Evolutionary conservation across 108 stramenopile genomes (phyloP), one percentile per base, ranked within the genome.

Genomic region (Cylindrotheca fusiformis): DNA sequence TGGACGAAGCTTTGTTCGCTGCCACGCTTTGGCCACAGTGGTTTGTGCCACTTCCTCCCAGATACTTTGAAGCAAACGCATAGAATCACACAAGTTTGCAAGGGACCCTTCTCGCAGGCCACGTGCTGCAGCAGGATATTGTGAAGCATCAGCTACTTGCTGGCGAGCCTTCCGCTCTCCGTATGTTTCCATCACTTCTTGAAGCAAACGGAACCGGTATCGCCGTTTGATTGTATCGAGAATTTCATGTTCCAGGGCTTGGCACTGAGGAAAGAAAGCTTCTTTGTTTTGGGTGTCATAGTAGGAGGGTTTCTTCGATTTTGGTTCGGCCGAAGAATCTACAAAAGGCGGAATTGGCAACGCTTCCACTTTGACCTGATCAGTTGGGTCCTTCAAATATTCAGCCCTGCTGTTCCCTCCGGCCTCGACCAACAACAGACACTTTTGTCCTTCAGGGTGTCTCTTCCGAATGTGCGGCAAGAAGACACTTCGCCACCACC

Each of bases 161-260:
- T 55, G 65, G 10, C 65, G 54, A 8, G 49, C 20, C 20, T 23
- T 48, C 4, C 65, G 65, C n/a, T 67, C 65, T 18, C 49, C 55
- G 49, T 48, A 67, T 0, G 55, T 46, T n/a, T 67, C 55, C 65
- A 67, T 67, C 19, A 67, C 55, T 67, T 67, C 65, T 67, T 67
- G 65, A 21, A 67, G 48, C 20, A 67, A 29, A 10, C 65, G 28
- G 20, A 57, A 67, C 32, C 65, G 54, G 46, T 67, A 67, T 5
- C 65, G 65, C 3, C 55, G 65, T 26, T 67, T 67, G 55, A 67
- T 67, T 14, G 65, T 67, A 24, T 67, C 65, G 14, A 67, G 19
- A 22, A 67, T 67, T n/a, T 48, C 65, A 33, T 36, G 57, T 18
- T 55, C 65, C 2, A 67, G 20, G 4, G 65, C 31, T 67, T 67